Conservation (phyloP, 441 rosid species). For the Gossypium schwendimanii region DNA sequence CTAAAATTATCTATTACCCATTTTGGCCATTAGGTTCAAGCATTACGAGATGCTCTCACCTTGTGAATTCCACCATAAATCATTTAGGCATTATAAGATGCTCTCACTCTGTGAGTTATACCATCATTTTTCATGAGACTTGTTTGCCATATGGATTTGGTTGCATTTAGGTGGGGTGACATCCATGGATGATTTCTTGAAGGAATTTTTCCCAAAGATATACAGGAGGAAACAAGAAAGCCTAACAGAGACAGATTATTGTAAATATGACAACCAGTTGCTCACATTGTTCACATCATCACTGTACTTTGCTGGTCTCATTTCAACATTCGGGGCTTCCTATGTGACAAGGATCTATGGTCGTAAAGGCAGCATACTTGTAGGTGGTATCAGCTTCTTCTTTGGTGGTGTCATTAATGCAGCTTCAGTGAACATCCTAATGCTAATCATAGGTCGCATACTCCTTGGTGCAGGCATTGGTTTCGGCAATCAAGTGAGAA, state of each 20-base stretch:
- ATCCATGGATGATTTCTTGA: conserved; percentile 92
- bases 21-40: no score
- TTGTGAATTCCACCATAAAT: no score
- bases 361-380: conserved; percentile 53
- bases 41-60: no score
- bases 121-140: not conserved
- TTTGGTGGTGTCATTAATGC: conserved; percentile 66
- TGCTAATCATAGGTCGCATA: conserved; percentile 64
- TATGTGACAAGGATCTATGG: conserved; percentile 55
- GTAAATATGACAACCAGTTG: conserved; percentile 70
- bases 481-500: conserved; percentile 64
- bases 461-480: conserved; percentile 75
- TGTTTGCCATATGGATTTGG: not conserved
- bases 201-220: conserved; percentile 59
- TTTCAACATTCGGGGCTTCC: conserved; percentile 69
- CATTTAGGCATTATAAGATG: not conserved
- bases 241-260: conserved; percentile 73
- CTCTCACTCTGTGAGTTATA: not conserved
- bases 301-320: conserved; percentile 65
- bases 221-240: conserved; percentile 59
- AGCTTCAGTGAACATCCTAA: conserved; percentile 47
- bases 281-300: conserved; percentile 81
- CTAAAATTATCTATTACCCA: no score
- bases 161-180: conserved; percentile 68
- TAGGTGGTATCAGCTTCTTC: conserved; percentile 69